Percentiles rank a stretch among this genome's conserved stretches.
Evolutionary conservation across 495 filamentous ascomycete species (phyloP).

Genomic region (Penicillium arizonense): DNA sequence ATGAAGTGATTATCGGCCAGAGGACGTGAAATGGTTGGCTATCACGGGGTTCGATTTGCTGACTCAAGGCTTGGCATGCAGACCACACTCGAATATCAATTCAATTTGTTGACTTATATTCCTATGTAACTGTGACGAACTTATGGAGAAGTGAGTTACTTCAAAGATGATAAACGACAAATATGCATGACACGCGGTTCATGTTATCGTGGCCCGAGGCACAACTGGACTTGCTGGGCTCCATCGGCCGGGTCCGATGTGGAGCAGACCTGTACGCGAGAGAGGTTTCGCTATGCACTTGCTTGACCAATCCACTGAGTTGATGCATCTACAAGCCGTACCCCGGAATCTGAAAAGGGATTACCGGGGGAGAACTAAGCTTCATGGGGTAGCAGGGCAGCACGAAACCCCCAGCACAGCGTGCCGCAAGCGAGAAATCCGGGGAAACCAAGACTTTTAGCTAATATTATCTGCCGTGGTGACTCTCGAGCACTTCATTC

Average conservation of each 20-base stretch:
- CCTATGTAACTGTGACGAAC: too few species aligned
- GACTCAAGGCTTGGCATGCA: too few species aligned
- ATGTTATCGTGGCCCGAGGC: constrained; percentile 8
- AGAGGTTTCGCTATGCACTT: not conserved
- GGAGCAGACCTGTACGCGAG: not conserved
- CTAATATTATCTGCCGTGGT: constrained; percentile 2
- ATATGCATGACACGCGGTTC: constrained; percentile 7
- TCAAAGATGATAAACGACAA: constrained; percentile 1
- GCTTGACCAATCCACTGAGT: not conserved
- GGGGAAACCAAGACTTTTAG: constrained; percentile 34
- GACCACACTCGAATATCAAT: too few species aligned
- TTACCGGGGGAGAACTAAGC: not conserved
- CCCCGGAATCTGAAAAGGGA: not conserved
- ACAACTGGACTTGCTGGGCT: not conserved
- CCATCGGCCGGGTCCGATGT: constrained; percentile 17
- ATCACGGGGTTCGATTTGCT: too few species aligned
- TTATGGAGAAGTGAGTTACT: too few species aligned
- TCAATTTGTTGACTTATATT: not conserved
- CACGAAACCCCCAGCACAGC: not conserved
- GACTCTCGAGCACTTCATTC: not conserved
- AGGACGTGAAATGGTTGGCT: too few species aligned
- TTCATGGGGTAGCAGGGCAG: constrained; percentile 37
- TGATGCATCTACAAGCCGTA: not conserved
- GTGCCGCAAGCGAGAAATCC: constrained; percentile 54
- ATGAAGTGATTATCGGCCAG: too few species aligned